Evolutionary conservation across 805 yeast species (phyloP).

Genomic region (Starmerella powellii): DNA sequence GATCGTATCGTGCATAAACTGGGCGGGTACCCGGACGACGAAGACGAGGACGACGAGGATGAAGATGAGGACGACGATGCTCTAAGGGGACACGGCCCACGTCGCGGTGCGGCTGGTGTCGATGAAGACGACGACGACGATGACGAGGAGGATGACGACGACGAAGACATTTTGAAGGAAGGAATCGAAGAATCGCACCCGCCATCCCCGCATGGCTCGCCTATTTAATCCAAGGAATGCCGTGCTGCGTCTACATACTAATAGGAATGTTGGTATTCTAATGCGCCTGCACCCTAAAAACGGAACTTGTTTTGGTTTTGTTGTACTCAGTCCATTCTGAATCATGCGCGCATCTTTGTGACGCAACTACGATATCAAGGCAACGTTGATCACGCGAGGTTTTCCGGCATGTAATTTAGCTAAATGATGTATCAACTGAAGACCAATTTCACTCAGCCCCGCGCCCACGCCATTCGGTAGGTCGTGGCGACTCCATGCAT

Average conservation of each 20-base stretch:
- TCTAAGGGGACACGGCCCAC: background rate
- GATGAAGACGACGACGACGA: conserved; percentile 39
- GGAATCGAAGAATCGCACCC: conserved; percentile 5
- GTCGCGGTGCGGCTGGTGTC: conserved; percentile 32
- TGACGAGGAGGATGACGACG: conserved; percentile 27
- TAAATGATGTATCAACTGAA: conserved; percentile 1
- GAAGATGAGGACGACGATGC: conserved; percentile 34
- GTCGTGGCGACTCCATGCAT: conserved; percentile 1
- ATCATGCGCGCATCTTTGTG: too few species aligned
- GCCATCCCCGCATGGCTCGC: conserved; percentile 11
- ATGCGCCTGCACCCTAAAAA: too few species aligned
- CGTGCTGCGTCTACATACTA: background rate
- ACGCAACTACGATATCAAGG: conserved; percentile 1
- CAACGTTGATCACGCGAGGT: conserved; percentile 12
- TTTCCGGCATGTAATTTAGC: background rate
- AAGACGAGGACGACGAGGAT: conserved; percentile 38
- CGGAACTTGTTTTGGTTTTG: too few species aligned
- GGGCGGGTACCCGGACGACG: conserved; percentile 48
- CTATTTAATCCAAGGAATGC: conserved; percentile 1
- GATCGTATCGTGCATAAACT: conserved; percentile 67
- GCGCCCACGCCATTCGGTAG: background rate
- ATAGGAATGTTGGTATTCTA: too few species aligned
- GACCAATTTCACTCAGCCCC: background rate
- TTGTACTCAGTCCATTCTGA: too few species aligned
- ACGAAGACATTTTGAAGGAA: conserved; percentile 9